phyloP scores from a whole-genome alignment of 2,329 filamentous ascomycete genomes.

The Fusarium pseudograminearum region DNA sequence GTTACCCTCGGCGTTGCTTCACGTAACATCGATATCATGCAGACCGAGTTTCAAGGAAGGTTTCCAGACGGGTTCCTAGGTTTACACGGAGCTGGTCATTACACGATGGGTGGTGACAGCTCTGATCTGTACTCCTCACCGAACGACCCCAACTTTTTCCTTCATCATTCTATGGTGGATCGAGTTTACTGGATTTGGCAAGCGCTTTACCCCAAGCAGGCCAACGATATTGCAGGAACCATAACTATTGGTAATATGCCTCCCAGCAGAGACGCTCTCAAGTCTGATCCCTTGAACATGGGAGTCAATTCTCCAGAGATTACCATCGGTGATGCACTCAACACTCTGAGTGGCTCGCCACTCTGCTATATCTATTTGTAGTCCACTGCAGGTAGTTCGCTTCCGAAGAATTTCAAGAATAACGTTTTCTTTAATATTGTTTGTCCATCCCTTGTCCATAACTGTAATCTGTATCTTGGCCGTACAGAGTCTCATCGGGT shows the following conservation, averaged over 20 bases:
- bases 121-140: constrained; percentile 18
- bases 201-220: constrained; percentile 5
- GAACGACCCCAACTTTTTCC: constrained; percentile 7
- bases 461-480: too few species aligned
- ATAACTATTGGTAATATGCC: constrained; percentile 5
- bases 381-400: rapidly evolving
- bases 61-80: constrained; percentile 7
- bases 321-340: neutral
- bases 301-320: constrained; percentile 6
- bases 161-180: constrained; percentile 21
- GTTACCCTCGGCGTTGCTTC: constrained; percentile 9
- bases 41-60: constrained; percentile 14
- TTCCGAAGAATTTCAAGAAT: neutral
- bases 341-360: neutral
- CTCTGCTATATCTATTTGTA: constrained; percentile 8
- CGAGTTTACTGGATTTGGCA: constrained; percentile 20
- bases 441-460: too few species aligned
- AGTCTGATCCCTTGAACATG: constrained; percentile 5
- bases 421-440: too few species aligned
- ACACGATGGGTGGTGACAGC: constrained; percentile 2
- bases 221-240: constrained; percentile 7
- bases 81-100: constrained; percentile 12
- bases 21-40: neutral
- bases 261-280: constrained; percentile 4
- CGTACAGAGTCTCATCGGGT: too few species aligned